Percentiles rank a stretch among this genome's conserved stretches.
These are phyloP conservation scores for Neonectria punicea DNA, from an alignment of 2,329 filamentous ascomycete species.

Conservation along the genomic window DNA sequence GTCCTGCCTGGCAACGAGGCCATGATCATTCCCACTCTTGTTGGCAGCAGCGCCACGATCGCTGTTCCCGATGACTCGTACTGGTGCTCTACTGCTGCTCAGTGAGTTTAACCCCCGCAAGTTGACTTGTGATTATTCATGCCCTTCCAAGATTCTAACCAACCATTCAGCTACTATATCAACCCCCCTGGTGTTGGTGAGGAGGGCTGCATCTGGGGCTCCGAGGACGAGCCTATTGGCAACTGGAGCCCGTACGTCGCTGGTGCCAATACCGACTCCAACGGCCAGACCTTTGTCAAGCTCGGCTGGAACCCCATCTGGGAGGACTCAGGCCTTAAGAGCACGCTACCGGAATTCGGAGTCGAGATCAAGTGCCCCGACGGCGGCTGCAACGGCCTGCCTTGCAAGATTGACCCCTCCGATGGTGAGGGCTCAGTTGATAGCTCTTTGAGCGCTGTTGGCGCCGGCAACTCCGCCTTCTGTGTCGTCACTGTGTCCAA, in stretches of 20 bases:
- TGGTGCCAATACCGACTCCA: conserved; percentile 75
- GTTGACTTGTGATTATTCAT: not conserved
- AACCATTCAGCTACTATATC: conserved; percentile 74
- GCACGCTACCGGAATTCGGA: conserved; percentile 71
- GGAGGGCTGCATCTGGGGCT: conserved; percentile 79
- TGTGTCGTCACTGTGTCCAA: conserved; percentile 81
- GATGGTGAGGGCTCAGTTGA: conserved; percentile 67
- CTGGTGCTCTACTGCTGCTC: conserved; percentile 78
- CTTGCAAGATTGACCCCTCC: conserved; percentile 75
- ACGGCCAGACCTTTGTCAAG: conserved; percentile 77
- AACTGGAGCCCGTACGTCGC: conserved; percentile 84
- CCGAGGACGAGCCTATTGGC: conserved; percentile 68
- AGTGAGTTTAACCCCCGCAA: conserved; percentile 61
- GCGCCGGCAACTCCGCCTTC: conserved; percentile 76
- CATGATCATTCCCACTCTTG: conserved; percentile 83
- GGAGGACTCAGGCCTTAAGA: conserved; percentile 63
- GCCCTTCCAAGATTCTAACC: conserved; percentile 39
- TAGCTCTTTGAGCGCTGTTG: conserved; percentile 63
- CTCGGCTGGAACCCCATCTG: conserved; percentile 83
- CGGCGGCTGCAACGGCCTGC: conserved; percentile 75
- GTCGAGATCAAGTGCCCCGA: conserved; percentile 76
- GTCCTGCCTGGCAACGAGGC: conserved; percentile 82
- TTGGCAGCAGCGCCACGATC: conserved; percentile 65
- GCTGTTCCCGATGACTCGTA: conserved; percentile 77
- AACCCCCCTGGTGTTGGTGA: conserved; percentile 75